Conservation (phyloP, 192 early-diverging fungal genomes). For the Podila verticillata region DNA sequence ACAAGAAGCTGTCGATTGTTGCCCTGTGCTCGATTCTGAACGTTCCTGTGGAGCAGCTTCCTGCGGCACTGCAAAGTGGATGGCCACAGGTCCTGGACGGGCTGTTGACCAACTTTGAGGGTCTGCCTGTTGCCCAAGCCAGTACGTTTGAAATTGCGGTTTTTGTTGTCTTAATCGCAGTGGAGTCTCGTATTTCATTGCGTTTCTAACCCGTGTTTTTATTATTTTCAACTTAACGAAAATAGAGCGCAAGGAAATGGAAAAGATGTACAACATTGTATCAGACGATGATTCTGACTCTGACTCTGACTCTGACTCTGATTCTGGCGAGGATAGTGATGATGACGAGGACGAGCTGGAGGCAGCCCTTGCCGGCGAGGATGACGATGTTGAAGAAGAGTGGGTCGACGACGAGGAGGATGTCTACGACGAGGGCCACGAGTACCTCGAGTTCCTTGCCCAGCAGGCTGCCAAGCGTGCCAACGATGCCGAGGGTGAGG, state of each 20-base stretch:
- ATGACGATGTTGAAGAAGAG: conserved; percentile 60
- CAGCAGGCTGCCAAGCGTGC: conserved; percentile 55
- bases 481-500: conserved; percentile 53
- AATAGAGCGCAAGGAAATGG: conserved; percentile 47
- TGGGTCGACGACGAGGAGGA: conserved; percentile 69
- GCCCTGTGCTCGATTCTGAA: conserved; percentile 79
- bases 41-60: conserved; percentile 76
- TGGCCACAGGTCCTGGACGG: conserved; percentile 81
- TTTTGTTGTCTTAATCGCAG: background rate
- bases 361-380: conserved; percentile 43
- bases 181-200: background rate
- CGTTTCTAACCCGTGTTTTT: conserved; percentile 3
- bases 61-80: conserved; percentile 72
- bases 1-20: conserved; percentile 93
- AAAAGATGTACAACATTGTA: conserved; percentile 43
- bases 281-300: conserved; percentile 13
- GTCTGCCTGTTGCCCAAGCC: conserved; percentile 75
- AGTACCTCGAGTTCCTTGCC: conserved; percentile 57
- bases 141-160: conserved; percentile 45
- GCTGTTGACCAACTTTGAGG: conserved; percentile 77
- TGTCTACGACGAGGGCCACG: conserved; percentile 51
- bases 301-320: conserved; percentile 52
- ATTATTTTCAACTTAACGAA: conserved; percentile 1
- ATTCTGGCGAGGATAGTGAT: conserved; percentile 60
- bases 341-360: conserved; percentile 58